Base-by-base conservation (phyloP, 495 filamentous ascomycete species). In the Polyplosphaeria fusca region DNA sequence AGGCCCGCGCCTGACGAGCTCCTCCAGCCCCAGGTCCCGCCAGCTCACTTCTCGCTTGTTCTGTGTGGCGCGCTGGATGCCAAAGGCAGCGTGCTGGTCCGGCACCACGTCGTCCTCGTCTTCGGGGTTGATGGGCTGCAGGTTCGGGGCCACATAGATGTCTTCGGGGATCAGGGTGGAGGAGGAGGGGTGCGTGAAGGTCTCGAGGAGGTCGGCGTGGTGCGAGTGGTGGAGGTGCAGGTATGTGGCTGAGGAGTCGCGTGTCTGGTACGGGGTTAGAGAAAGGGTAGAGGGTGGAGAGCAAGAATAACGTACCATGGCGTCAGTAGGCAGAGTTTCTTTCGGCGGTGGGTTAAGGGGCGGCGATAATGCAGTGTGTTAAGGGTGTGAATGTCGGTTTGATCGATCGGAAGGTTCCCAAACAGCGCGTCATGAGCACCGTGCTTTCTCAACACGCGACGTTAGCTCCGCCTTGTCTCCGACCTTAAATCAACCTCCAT, bases 81-180 rank as follows among this genome's bases (percentile, higher is more conserved):
- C 93, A 73, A 96, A 98, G 4, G 93, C 93, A 1, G 93, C 91
- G 71, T 98, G 93, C 76, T 96, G 91, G 66, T 97, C 91, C 0
- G 93, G 93, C 11, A 98, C 91, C 3, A 98, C 70, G 56, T 97
- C 93, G 65, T 98, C 93, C 73, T 98, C 93, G 68, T 98, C 93
- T 73, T 97, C 93, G 0, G 93, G 93, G 71, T 96, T 96, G 43
- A 91, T 78, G 1, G 93, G 93, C 70, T 95, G 90, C 71, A 91
- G 83, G 52, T 96, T 88, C 1, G 87, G 86, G 5, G 87, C 82
- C 3, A 98, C 87, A 75, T 91, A 90, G 71, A 98, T 89, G 50
- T 94, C 88, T 70, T 73, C 71, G 41, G 66, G 48, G 14, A 63
- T 39, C 13, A 74, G 68, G 20, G 61, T 43, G 14, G 67, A 64